Evolutionary conservation across 2,329 filamentous ascomycete species (phyloP), one percentile per base, ranked within the genome.

Genomic region (Epichloe sibirici): DNA sequence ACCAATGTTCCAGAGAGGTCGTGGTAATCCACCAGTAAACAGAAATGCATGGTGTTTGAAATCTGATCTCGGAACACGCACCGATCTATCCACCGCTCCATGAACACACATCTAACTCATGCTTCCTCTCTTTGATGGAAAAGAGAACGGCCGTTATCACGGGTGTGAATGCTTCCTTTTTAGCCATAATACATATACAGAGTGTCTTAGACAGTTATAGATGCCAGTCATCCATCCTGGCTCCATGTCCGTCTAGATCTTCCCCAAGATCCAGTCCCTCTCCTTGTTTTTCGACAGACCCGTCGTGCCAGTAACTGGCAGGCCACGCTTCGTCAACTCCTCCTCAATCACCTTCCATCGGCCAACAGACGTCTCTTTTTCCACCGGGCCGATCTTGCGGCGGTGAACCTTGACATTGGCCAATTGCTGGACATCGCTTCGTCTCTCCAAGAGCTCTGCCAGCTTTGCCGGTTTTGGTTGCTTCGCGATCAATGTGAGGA

Each of bases 281-380:
- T 77, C 74, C 62, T 63, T 71, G 57, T 69, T 70, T 63, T 67
- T 70, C 13, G 63, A 58, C 47, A 67, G 57, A 7, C 66, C 65
- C 8, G 64, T 66, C 47, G 71, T 69, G 3, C 79, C 79, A 3
- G 70, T 72, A 15, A 81, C 69, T 7, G 83, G 80, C 58, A 90
- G 65, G 15, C 76, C 77, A 52, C 83, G 74, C 64, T 78, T 75
- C 62, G 69, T 69, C 57, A 91, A 72, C 68, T 88, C 85, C 62
- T 82, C 72, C 66, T 86, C 78, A 62, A 91, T 88, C 48, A 90
- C 67, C 79, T 93, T 93, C 80, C 85, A 87, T 61, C 87, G 75
- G 31, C 89, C 89, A 43, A 87, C 65, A 48, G 79, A 75, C 60
- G 78, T 81, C 68, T 91, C 86, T 65, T 81, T 82, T 65, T 91